Conservation (phyloP, 2,329 filamentous ascomycete species). For the Aspergillus awamori region DNA sequence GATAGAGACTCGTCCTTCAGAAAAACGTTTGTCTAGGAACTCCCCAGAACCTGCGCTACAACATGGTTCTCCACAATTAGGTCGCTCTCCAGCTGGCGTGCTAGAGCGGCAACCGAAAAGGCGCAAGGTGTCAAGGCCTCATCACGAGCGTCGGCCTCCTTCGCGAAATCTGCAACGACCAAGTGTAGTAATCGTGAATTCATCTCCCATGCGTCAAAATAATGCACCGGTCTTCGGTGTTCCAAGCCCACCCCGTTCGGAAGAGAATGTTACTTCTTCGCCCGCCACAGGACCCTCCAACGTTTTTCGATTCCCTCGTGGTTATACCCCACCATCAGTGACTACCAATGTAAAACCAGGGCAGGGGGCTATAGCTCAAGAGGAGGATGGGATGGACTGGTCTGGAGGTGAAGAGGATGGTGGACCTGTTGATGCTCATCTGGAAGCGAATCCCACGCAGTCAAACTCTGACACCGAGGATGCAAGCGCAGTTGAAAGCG, state of each 20-base stretch:
- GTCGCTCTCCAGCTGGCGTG: conserved; percentile 7
- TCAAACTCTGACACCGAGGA: conserved; percentile 20
- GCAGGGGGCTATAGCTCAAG: conserved; percentile 20
- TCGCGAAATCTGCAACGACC: conserved; percentile 19
- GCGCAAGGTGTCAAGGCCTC: conserved; percentile 35
- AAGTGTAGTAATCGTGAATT: conserved; percentile 33
- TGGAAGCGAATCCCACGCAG: conserved; percentile 22
- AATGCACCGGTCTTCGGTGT: conserved; percentile 35
- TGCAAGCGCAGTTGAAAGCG: conserved; percentile 4
- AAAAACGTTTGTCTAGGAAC: background rate
- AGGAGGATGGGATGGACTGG: conserved; percentile 20
- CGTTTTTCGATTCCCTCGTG: conserved; percentile 43
- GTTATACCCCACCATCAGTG: conserved; percentile 33
- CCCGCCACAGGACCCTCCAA: conserved; percentile 22
- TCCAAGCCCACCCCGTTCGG: conserved; percentile 46
- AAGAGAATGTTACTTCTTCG: conserved; percentile 32
- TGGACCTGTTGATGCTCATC: conserved; percentile 22
- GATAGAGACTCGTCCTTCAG: conserved; percentile 12
- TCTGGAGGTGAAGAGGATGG: conserved; percentile 19
- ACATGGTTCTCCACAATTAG: conserved; percentile 9
- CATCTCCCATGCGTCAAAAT: conserved; percentile 14
- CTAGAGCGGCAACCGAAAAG: conserved; percentile 35
- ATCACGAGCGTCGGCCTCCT: conserved; percentile 13
- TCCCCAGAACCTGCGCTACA: background rate
- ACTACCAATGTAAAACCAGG: conserved; percentile 30